phyloP scores from a whole-genome alignment of 495 filamentous ascomycete species.

The Talaromyces borbonicus region DNA sequence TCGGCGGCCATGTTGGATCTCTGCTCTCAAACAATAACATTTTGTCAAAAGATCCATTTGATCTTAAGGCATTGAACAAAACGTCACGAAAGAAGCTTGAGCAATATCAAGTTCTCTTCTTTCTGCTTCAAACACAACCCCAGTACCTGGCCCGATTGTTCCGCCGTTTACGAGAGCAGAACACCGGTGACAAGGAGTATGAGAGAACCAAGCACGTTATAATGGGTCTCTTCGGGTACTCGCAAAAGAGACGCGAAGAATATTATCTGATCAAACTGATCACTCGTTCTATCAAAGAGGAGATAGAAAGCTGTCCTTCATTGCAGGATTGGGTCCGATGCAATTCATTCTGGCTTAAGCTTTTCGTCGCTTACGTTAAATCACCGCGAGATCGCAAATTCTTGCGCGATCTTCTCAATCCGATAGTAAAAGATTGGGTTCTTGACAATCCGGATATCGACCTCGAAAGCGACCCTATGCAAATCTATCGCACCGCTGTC shows the following conservation, averaged over 20 bases:
- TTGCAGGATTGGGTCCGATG: conserved; percentile 81
- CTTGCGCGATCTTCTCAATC: conserved; percentile 71
- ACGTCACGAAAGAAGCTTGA: conserved; percentile 89
- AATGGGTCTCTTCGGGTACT: conserved; percentile 96
- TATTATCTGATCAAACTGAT: conserved; percentile 94
- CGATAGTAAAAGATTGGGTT: conserved; percentile 76
- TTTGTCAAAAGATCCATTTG: conserved; percentile 83
- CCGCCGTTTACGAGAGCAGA: conserved; percentile 70
- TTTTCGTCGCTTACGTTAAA: conserved; percentile 79
- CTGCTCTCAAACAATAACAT: conserved; percentile 81
- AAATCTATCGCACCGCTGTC: conserved; percentile 89
- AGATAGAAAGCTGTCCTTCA: conserved; percentile 62
- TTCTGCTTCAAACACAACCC: conserved; percentile 92
- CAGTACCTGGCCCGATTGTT: conserved; percentile 89
- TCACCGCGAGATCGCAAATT: conserved; percentile 90
- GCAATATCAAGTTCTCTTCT: conserved; percentile 95
- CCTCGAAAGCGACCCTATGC: conserved; percentile 93
- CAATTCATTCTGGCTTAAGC: conserved; percentile 85
- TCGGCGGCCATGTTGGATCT: conserved; percentile 82
- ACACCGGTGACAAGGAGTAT: conserved; percentile 81
- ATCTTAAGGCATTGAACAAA: conserved; percentile 95
- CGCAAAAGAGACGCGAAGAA: conserved; percentile 91
- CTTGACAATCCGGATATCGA: conserved; percentile 86
- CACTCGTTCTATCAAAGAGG: conserved; percentile 70
- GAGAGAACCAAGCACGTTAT: conserved; percentile 86